Evolutionary conservation across 768 basidiomycete genomes (phyloP).

Genomic region (Auricularia heimuer): DNA sequence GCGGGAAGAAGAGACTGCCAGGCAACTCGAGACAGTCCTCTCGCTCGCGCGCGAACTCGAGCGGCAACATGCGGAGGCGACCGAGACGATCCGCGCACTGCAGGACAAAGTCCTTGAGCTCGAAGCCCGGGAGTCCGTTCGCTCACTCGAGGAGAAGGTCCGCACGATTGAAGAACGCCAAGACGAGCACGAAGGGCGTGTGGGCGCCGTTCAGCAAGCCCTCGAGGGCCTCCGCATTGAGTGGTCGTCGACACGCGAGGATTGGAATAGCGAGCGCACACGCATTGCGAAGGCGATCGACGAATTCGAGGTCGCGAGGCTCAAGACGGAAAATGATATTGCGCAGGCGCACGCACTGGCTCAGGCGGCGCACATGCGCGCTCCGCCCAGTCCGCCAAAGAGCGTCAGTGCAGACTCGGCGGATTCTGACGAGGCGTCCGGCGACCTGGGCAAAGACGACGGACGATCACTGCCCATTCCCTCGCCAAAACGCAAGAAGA

Average conservation of each 20-base stretch:
- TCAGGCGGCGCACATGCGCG: not conserved
- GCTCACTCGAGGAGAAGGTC: not conserved
- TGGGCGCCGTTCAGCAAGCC: not conserved
- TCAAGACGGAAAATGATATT: not conserved
- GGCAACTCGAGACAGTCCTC: not conserved
- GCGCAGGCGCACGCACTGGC: not conserved
- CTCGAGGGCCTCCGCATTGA: not conserved
- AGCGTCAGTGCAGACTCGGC: not conserved
- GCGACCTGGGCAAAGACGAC: not conserved
- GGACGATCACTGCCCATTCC: not conserved
- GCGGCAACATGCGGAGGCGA: not conserved
- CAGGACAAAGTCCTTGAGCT: not conserved
- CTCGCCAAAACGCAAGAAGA: conserved; percentile 1
- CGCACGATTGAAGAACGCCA: not conserved
- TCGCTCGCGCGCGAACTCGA: not conserved
- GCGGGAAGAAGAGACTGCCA: not conserved
- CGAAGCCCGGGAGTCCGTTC: not conserved
- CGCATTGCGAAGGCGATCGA: not conserved
- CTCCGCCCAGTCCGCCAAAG: not conserved
- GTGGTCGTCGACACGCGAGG: not conserved
- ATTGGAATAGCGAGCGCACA: not conserved
- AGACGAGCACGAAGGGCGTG: not conserved
- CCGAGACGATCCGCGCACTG: not conserved
- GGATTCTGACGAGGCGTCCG: not conserved
- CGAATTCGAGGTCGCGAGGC: not conserved